phyloP scores from a whole-genome alignment of 1,139 yeast genomes.

The Diutina catenulata region DNA sequence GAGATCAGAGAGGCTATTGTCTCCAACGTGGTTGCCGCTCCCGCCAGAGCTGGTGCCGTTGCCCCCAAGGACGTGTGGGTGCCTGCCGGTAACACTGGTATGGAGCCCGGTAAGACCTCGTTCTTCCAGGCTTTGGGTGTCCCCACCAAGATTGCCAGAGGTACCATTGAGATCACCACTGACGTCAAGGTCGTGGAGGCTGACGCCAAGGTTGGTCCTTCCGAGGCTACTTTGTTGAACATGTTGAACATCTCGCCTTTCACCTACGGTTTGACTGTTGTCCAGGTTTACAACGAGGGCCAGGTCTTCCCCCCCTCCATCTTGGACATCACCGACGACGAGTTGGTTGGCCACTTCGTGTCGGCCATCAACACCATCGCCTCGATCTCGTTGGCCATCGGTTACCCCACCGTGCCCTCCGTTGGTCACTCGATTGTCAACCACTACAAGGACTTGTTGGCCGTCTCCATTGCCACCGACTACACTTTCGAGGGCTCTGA shows the following conservation, averaged over 20 bases:
- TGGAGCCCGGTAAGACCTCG: conserved; percentile 99
- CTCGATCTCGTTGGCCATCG: conserved; percentile 91
- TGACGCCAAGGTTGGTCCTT: conserved; percentile 90
- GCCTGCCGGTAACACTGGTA: conserved; percentile 99
- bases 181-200: conserved; percentile 93
- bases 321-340: conserved; percentile 98
- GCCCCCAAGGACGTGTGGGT: conserved; percentile 97
- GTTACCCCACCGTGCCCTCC: conserved; percentile 99
- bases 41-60: conserved; percentile 99
- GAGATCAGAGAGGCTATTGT: conserved; percentile 77
- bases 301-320: conserved; percentile 94
- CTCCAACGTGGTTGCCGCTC: conserved; percentile 97
- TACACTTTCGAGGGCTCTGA: conserved; percentile 99
- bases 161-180: conserved; percentile 98
- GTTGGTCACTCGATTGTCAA: conserved; percentile 98
- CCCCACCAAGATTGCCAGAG: conserved; percentile 99
- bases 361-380: conserved; percentile 91
- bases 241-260: conserved; percentile 99
- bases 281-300: conserved; percentile 97
- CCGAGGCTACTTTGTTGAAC: conserved; percentile 98
- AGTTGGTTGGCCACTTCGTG: conserved; percentile 85
- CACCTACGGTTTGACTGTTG: conserved; percentile 96
- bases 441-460: conserved; percentile 98
- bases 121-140: conserved; percentile 99
- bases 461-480: conserved; percentile 96